phyloP scores from a whole-genome alignment of 2,329 filamentous ascomycete genomes.

The Arthrobotrys musiformis region DNA sequence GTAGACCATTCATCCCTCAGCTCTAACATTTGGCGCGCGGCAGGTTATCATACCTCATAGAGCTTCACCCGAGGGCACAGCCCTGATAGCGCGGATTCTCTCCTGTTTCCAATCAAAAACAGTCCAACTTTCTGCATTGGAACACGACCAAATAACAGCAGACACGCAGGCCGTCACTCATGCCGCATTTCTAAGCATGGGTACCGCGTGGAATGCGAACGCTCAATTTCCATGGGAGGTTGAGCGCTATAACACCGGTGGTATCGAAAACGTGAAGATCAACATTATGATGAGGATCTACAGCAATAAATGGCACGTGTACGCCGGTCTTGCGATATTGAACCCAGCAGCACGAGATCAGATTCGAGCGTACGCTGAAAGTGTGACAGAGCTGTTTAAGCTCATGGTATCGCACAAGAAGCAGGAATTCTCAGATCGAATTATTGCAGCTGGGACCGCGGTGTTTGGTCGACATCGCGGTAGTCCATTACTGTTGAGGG shows the following conservation, averaged over 20 bases:
- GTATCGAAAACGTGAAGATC: slow-evolving; percentile 99
- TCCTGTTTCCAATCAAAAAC: slow-evolving; percentile 85
- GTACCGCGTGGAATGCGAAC: slow-evolving; percentile 95
- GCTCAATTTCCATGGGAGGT: slow-evolving; percentile 97
- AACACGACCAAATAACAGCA: slow-evolving; percentile 96
- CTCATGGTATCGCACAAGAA: slow-evolving; percentile 89
- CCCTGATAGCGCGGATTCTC: slow-evolving; percentile 82
- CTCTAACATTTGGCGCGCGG: background rate
- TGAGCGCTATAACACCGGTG: slow-evolving; percentile 85
- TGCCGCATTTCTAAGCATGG: slow-evolving; percentile 96
- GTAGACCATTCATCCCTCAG: background rate
- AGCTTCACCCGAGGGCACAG: slow-evolving; percentile 78
- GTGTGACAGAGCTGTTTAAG: slow-evolving; percentile 93
- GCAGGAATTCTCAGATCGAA: slow-evolving; percentile 76
- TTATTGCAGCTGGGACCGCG: slow-evolving; percentile 80
- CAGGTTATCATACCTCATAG: slow-evolving; percentile 89
- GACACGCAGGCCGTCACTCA: slow-evolving; percentile 99
- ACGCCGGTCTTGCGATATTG: slow-evolving; percentile 94
- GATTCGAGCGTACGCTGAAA: slow-evolving; percentile 91
- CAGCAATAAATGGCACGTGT: slow-evolving; percentile 99
- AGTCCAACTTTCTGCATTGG: slow-evolving; percentile 84
- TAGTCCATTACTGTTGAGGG: slow-evolving; percentile 74
- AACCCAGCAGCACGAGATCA: slow-evolving; percentile 92
- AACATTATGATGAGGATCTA: slow-evolving; percentile 98
- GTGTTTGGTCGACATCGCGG: slow-evolving; percentile 71